Percentiles rank a stretch among this genome's conserved stretches.
Conservation (phyloP, 306 rosid genomes). For the Citrullus amarus region DNA sequence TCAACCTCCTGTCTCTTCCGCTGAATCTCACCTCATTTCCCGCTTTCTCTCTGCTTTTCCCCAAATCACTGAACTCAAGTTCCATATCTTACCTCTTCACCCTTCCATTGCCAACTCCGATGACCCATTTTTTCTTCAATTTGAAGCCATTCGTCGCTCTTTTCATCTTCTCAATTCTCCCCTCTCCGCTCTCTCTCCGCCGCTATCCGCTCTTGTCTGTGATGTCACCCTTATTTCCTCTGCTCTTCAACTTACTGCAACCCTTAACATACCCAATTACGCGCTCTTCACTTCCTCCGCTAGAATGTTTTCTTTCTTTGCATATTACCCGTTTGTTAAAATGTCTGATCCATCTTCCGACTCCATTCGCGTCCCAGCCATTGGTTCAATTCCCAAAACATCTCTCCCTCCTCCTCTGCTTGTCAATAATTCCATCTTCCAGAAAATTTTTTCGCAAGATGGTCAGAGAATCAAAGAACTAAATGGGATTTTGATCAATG, state of each 20-base stretch:
- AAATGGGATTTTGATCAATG: conserved; percentile 36
- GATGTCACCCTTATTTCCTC: conserved; percentile 31
- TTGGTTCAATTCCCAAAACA: conserved; percentile 21
- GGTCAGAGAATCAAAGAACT: conserved; percentile 15
- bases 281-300: conserved; percentile 32
- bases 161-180: conserved; percentile 32
- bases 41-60: conserved; percentile 35
- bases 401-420: conserved; percentile 36
- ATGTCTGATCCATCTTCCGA: neutral
- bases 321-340: conserved; percentile 13
- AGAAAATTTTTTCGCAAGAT: conserved; percentile 12
- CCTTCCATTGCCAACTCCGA: neutral
- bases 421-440: neutral
- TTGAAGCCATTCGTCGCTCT: conserved; percentile 28
- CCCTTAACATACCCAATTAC: conserved; percentile 27
- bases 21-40: conserved; percentile 34
- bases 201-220: conserved; percentile 31
- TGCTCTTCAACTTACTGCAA: conserved; percentile 7
- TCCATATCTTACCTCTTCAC: conserved; percentile 17
- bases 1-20: conserved; percentile 28
- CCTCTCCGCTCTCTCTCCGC: conserved; percentile 32
- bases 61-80: conserved; percentile 7
- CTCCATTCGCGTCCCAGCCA: conserved; percentile 21
- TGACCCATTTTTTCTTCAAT: conserved; percentile 33
- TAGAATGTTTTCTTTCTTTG: conserved; percentile 26